Evolutionary conservation across 1,284 basidiomycete genomes (phyloP).

Genomic region (Tilletiopsis washingtonensis): DNA sequence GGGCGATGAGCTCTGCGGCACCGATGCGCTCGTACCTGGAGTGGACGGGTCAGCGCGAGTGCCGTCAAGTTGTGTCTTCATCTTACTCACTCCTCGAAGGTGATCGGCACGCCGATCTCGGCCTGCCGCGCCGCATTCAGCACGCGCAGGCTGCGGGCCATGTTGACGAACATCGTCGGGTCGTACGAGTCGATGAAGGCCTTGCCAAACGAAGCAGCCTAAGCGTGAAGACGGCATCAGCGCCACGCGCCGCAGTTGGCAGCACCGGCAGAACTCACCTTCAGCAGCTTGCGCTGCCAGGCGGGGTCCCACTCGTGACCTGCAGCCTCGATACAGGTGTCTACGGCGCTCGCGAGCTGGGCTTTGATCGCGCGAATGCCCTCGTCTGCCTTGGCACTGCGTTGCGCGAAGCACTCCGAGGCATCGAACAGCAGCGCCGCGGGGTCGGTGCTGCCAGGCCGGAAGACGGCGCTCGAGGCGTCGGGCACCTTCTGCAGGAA

Average conservation of each 20-base stretch:
- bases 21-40: constrained; percentile 4
- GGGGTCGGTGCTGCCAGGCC: constrained; percentile 82
- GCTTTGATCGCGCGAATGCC: constrained; percentile 78
- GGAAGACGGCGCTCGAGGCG: constrained; percentile 53
- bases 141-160: constrained; percentile 88
- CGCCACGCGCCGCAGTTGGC: background rate
- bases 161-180: constrained; percentile 77
- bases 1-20: constrained; percentile 59
- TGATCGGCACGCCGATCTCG: constrained; percentile 86
- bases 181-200: constrained; percentile 88
- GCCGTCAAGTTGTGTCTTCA: no score
- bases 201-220: constrained; percentile 84
- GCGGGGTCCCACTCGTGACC: constrained; percentile 80
- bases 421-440: constrained; percentile 88
- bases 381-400: constrained; percentile 85
- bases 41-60: no score
- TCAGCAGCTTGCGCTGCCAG: constrained; percentile 80
- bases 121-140: constrained; percentile 84
- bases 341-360: constrained; percentile 69
- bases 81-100: constrained; percentile 69
- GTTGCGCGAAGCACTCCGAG: constrained; percentile 72
- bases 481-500: constrained; percentile 73
- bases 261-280: constrained; percentile 28
- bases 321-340: constrained; percentile 87
- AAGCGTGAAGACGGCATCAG: background rate